Conservation (phyloP, 768 basidiomycete species). For the Russula sp. region DNA sequence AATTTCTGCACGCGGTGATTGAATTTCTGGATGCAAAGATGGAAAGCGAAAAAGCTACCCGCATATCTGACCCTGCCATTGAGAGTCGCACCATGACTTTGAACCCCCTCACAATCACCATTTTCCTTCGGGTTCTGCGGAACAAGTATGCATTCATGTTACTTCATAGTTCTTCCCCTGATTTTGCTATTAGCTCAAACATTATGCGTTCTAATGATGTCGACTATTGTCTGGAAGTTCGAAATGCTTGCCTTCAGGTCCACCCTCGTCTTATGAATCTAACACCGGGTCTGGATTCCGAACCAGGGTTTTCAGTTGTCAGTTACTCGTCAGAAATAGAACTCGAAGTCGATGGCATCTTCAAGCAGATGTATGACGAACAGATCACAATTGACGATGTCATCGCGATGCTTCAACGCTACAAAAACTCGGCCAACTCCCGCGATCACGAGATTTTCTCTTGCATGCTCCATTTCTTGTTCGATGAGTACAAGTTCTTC, state of each 20-base stretch:
- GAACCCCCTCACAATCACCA: conserved; percentile 83
- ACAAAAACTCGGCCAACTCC: conserved; percentile 73
- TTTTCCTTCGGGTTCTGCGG: conserved; percentile 84
- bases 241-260: conserved; percentile 88
- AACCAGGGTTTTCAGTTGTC: conserved; percentile 88
- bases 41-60: conserved; percentile 73
- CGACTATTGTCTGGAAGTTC: conserved; percentile 82
- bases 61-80: conserved; percentile 68
- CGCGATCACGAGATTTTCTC: conserved; percentile 95
- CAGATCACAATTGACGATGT: conserved; percentile 93
- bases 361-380: conserved; percentile 98
- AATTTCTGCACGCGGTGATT: conserved; percentile 83
- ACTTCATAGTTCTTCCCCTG: background rate
- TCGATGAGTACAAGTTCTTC: conserved; percentile 99
- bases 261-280: conserved; percentile 96
- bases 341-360: conserved; percentile 88
- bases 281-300: conserved; percentile 74
- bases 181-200: conserved; percentile 44
- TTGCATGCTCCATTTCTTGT: conserved; percentile 99
- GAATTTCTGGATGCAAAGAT: conserved; percentile 90
- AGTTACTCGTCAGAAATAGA: conserved; percentile 86
- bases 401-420: conserved; percentile 76
- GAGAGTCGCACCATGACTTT: conserved; percentile 81
- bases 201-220: conserved; percentile 73
- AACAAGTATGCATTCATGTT: conserved; percentile 50